These are phyloP conservation scores for Triticum timopheevii DNA, from an alignment of 176 grass and related monocot genomes.

Conservation along the genomic window DNA sequence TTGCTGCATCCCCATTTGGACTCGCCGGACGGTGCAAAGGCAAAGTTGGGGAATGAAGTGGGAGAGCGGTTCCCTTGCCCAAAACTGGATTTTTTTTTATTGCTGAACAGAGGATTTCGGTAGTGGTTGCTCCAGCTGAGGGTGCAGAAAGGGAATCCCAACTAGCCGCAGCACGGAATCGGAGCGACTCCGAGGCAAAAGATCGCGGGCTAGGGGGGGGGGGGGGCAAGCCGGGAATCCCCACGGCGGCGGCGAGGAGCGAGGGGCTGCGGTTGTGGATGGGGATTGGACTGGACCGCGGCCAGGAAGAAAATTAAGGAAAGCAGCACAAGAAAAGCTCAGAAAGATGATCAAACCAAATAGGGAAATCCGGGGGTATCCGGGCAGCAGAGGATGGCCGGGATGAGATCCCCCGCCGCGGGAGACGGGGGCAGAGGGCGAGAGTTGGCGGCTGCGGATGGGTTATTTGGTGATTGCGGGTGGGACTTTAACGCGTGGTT, in stretches of 20 bases:
- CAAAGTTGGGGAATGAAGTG: background rate
- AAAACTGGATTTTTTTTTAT: background rate
- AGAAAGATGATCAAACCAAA: background rate
- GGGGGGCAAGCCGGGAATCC: background rate
- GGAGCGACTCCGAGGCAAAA: background rate
- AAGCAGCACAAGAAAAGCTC: background rate
- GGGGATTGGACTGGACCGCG: background rate
- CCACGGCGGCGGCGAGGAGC: background rate
- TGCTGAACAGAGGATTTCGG: background rate
- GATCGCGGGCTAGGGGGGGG: background rate
- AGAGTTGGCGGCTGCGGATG: background rate
- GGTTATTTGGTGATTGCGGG: background rate
- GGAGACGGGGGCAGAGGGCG: background rate
- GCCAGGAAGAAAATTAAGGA: background rate
- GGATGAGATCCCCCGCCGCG: constrained; percentile 28
- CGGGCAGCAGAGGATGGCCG: background rate
- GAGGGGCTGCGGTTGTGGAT: background rate
- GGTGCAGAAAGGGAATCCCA: background rate
- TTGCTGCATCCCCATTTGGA: constrained; percentile 74
- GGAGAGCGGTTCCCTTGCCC: background rate
- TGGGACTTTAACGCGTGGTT: constrained; percentile 22
- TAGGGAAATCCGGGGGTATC: background rate
- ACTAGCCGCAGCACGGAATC: background rate
- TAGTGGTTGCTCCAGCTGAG: background rate
- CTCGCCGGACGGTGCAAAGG: background rate